A percentile compares a stretch with the other conserved stretches of the same genome.
Evolutionary conservation across 2,329 filamentous ascomycete species (phyloP).

Genomic region (Knoxdaviesia capensis): DNA sequence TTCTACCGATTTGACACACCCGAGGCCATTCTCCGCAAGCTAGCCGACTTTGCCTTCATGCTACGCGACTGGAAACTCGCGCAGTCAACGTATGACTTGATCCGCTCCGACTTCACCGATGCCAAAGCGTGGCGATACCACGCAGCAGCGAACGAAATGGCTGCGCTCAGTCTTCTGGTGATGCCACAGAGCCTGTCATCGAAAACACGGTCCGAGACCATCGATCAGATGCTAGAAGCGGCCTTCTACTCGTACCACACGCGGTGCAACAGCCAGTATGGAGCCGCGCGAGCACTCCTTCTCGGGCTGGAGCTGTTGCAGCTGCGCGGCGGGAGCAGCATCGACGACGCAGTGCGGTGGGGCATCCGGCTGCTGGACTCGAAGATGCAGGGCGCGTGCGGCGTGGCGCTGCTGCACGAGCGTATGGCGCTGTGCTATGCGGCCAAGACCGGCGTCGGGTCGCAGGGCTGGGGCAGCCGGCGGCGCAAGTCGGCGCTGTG

Average conservation of each 20-base stretch:
- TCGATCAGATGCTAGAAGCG: slow-evolving; percentile 76
- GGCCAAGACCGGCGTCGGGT: slow-evolving; percentile 47
- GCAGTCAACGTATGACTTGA: slow-evolving; percentile 75
- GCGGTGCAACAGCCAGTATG: slow-evolving; percentile 59
- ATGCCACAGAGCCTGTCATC: slow-evolving; percentile 50
- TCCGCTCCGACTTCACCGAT: slow-evolving; percentile 75
- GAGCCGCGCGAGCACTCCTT: slow-evolving; percentile 57
- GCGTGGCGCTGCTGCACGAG: slow-evolving; percentile 70
- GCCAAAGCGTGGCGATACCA: slow-evolving; percentile 96
- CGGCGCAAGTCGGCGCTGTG: slow-evolving; percentile 76
- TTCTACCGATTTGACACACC: slow-evolving; percentile 71
- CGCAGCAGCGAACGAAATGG: slow-evolving; percentile 89
- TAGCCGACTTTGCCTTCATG: slow-evolving; percentile 95
- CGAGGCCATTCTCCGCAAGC: slow-evolving; percentile 79
- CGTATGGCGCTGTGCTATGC: slow-evolving; percentile 70
- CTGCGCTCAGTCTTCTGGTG: slow-evolving; percentile 64
- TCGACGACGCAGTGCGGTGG: slow-evolving; percentile 80
- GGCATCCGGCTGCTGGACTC: slow-evolving; percentile 62
- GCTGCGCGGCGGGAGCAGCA: slow-evolving; percentile 55
- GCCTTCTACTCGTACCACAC: slow-evolving; percentile 86
- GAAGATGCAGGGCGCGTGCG: slow-evolving; percentile 51
- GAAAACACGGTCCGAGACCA: slow-evolving; percentile 59
- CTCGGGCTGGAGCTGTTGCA: slow-evolving; percentile 68
- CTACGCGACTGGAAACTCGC: slow-evolving; percentile 88
- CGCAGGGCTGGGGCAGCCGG: slow-evolving; percentile 48